phyloP scores from a whole-genome alignment of 1,139 yeast species.

The Yamadazyma diospyri region DNA sequence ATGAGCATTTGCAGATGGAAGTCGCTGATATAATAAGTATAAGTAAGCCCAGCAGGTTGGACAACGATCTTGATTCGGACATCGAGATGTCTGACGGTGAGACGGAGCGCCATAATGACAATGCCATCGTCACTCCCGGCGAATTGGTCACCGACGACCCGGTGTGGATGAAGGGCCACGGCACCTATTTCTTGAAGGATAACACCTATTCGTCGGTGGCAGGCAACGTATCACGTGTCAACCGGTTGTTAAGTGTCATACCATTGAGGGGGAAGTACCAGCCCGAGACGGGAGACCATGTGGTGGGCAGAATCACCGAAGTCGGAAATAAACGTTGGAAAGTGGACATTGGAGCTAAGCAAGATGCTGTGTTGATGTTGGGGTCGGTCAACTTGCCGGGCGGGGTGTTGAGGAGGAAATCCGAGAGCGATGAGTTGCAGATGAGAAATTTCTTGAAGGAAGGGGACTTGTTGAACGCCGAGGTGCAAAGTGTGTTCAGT shows the following conservation, averaged over 20 bases:
- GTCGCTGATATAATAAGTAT: constrained; percentile 36
- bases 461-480: constrained; percentile 96
- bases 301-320: constrained; percentile 90
- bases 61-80: constrained; percentile 22
- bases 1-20: constrained; percentile 15
- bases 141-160: constrained; percentile 94
- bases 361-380: constrained; percentile 86
- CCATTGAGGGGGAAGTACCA: constrained; percentile 84
- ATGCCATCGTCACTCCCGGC: constrained; percentile 83
- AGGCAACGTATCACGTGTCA: constrained; percentile 83
- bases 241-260: constrained; percentile 77
- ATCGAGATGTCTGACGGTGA: constrained; percentile 34
- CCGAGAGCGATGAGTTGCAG: constrained; percentile 92
- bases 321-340: constrained; percentile 95
- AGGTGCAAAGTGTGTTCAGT: constrained; percentile 83
- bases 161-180: constrained; percentile 98
- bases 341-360: constrained; percentile 92
- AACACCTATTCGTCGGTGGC: constrained; percentile 89
- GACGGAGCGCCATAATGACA: constrained; percentile 15
- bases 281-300: constrained; percentile 96
- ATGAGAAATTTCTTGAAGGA: constrained; percentile 94
- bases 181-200: constrained; percentile 74
- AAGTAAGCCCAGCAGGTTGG: constrained; percentile 26
- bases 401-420: constrained; percentile 89
- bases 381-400: constrained; percentile 98